phyloP scores from a whole-genome alignment of 306 rosid genomes.

The Styphnolobium japonicum region DNA sequence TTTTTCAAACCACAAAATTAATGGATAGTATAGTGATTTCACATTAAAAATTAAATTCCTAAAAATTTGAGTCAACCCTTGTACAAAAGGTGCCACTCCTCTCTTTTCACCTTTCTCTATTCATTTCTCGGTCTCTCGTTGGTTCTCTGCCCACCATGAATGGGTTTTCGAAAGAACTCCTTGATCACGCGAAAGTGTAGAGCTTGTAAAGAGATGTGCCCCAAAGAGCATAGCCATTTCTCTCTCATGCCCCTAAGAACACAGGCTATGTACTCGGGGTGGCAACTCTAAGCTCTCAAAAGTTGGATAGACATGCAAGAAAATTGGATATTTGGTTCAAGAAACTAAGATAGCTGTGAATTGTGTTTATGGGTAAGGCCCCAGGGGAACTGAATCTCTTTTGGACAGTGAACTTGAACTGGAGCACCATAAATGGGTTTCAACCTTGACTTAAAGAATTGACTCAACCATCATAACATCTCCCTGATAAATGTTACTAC shows the following conservation, averaged over 20 bases:
- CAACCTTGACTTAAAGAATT: not conserved
- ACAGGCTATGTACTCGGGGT: not conserved
- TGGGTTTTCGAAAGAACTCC: not conserved
- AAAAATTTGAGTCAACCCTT: not conserved
- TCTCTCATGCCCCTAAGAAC: not conserved
- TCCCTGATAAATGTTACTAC: not conserved
- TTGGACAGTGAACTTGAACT: not conserved
- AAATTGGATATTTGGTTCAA: not conserved
- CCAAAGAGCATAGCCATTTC: not conserved
- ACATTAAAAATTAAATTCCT: not conserved
- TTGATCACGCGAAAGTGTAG: not conserved
- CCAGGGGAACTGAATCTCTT: not conserved
- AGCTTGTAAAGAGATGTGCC: not conserved
- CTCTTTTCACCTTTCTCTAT: not conserved
- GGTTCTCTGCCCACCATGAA: not conserved
- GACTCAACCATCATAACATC: constrained; percentile 4
- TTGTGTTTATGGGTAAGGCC: not conserved
- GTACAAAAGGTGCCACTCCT: not conserved
- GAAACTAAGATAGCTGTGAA: not conserved
- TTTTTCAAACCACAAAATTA: not conserved
- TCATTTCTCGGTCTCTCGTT: not conserved
- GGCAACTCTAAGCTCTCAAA: not conserved
- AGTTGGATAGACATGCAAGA: not conserved
- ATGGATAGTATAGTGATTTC: not conserved
- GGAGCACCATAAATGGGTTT: not conserved